phyloP scores from a whole-genome alignment of 2,329 filamentous ascomycete genomes.

The Calonectria fujianensis region DNA sequence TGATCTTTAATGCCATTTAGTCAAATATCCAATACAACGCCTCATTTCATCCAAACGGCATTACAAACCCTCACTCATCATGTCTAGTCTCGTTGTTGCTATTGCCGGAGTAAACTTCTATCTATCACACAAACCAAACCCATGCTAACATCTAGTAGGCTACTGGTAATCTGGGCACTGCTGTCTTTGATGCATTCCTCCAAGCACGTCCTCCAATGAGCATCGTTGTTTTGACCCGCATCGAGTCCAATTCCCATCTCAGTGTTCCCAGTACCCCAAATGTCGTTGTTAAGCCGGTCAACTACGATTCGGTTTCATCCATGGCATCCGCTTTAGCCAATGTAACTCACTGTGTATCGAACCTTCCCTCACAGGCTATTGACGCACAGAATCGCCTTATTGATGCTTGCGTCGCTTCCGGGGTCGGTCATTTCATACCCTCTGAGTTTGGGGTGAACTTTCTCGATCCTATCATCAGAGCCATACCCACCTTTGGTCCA shows the following conservation, averaged over 20 bases:
- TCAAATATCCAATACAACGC: neutral
- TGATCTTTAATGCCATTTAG: neutral
- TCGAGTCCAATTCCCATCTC: neutral
- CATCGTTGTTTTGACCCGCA: neutral
- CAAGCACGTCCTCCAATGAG: neutral
- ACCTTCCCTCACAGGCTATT: neutral
- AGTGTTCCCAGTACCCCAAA: neutral
- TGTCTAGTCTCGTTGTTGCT: neutral
- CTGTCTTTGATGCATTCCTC: neutral
- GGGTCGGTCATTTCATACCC: neutral
- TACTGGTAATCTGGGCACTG: neutral
- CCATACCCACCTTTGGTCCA: constrained; percentile 6
- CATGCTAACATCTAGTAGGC: neutral
- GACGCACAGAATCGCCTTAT: neutral
- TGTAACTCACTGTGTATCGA: neutral
- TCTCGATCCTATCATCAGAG: neutral
- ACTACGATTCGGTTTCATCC: neutral
- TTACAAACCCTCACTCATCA: neutral
- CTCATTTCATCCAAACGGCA: neutral
- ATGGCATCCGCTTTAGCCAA: neutral
- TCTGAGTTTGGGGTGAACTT: constrained; percentile 1
- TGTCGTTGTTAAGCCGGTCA: neutral
- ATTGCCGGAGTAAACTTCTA: neutral
- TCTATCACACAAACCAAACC: neutral
- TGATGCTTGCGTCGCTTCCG: neutral